A percentile compares a stretch with the other conserved stretches of the same genome.
Evolutionary conservation across 345 rosid genomes (phyloP).

Genomic region (Populus simonii): DNA sequence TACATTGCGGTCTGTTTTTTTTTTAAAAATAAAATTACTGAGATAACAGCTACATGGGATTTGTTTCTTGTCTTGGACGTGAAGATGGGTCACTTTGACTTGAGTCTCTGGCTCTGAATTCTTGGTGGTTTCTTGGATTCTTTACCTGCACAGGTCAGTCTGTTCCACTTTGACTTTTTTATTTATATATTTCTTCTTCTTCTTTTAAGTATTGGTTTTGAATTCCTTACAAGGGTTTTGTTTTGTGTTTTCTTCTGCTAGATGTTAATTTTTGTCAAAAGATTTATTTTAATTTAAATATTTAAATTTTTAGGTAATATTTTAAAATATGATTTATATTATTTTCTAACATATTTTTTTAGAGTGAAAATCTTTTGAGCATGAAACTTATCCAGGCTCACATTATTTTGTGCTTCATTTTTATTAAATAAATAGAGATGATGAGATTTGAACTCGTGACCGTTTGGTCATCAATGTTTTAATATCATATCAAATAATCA

Average conservation of each 20-base stretch:
- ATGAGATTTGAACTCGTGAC: fast-evolving
- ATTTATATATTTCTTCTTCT: background rate
- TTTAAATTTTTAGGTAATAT: too few relatives aligned
- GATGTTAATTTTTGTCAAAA: background rate
- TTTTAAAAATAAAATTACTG: background rate
- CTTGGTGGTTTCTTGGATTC: background rate
- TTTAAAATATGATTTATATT: too few relatives aligned
- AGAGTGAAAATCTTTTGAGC: fast-evolving
- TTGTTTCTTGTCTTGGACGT: constrained; percentile 15
- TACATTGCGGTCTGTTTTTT: background rate
- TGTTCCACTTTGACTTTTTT: background rate
- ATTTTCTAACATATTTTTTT: too few relatives aligned
- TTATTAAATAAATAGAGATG: fast-evolving
- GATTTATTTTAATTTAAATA: too few relatives aligned
- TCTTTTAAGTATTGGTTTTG: background rate
- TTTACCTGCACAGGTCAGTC: constrained; percentile 22
- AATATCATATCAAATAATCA: fast-evolving
- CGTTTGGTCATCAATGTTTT: fast-evolving
- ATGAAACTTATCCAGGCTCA: fast-evolving
- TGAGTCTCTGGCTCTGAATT: constrained; percentile 18
- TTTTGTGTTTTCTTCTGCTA: background rate
- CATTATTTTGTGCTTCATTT: fast-evolving
- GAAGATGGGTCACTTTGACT: constrained; percentile 21
- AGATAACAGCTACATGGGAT: constrained; percentile 8
- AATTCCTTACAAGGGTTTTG: background rate